Evolutionary conservation across 2,329 filamentous ascomycete species (phyloP), one percentile per base, ranked within the genome.

Genomic region (Fusarium robinianum): DNA sequence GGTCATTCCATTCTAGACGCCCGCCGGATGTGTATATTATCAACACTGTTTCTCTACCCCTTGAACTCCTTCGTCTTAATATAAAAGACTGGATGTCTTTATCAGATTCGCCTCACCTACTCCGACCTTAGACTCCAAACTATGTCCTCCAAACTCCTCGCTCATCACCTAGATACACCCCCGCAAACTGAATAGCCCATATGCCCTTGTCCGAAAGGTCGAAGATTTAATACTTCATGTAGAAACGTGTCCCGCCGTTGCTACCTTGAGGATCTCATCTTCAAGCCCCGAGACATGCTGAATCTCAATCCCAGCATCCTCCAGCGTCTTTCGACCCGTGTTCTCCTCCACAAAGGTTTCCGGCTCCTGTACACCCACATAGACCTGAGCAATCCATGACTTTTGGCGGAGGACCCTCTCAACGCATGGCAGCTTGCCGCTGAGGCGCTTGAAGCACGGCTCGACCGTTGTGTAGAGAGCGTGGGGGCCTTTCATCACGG

Each of bases 381-480:
- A 95, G 5, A 99, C 90, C 32, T 81, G 87, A 49, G 76, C 79
- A 42, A 96, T 87, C 27, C 77, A 81, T 1, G 68, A 70, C 9
- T 72, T 73, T 14, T 86, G 74, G 6, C 73, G 72, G 26, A 95
- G 69, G 16, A 99, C 87, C 39, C 92, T 77, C 58, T 96, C 82
- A 6, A 89, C 87, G 61, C 94, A 95, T 1, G 87, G 78, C 40
- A 81, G 60, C 61, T 91, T 90, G 4, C 88, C 88, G 59, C 84
- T 89, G 37, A 90, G 72, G 25, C 89, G 76, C 59, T 84, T 75
- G 39, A 80, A 85, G 64, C 89, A 95, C 1, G 89, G 89, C 67
- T 94, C 94, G 76, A 99, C 90, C 1, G 91, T 96, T 1, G 95
- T 96, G 68, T 96, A 97, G 9, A 99, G 77, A 8, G 63, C 69